These are phyloP conservation scores for Vicia villosa DNA, from an alignment of 306 rosid species.

Conservation along the genomic window DNA sequence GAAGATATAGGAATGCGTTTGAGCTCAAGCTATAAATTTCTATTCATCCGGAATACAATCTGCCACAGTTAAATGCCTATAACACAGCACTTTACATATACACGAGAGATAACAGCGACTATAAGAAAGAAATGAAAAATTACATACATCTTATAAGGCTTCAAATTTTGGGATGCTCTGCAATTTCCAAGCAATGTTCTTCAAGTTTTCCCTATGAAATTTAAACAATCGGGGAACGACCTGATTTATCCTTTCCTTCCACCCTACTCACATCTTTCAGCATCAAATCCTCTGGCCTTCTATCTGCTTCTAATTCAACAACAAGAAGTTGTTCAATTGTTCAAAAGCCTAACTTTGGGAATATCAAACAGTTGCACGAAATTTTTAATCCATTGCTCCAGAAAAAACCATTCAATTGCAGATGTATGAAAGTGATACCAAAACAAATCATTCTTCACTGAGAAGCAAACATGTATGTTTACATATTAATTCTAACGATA, in stretches of 20 bases:
- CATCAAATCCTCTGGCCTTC: conserved; percentile 93
- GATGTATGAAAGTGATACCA: conserved; percentile 79
- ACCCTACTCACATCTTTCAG: conserved; percentile 88
- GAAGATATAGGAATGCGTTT: conserved; percentile 76
- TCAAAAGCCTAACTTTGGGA: conserved; percentile 79
- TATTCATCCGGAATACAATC: background rate
- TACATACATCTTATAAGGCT: conserved; percentile 80
- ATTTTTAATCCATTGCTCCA: conserved; percentile 93
- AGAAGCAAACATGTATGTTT: conserved; percentile 77
- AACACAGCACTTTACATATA: background rate
- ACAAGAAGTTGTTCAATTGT: conserved; percentile 92
- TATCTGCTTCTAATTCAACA: conserved; percentile 94
- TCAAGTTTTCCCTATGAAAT: conserved; percentile 89
- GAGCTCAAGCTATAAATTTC: conserved; percentile 18
- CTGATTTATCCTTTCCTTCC: conserved; percentile 88
- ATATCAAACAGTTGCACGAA: conserved; percentile 93
- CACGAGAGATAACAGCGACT: background rate
- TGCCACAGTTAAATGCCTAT: background rate
- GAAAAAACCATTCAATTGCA: conserved; percentile 86
- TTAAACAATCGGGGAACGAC: conserved; percentile 93
- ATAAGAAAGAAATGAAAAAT: background rate
- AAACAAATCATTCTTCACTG: conserved; percentile 85
- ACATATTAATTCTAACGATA: conserved; percentile 78
- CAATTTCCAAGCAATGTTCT: conserved; percentile 80
- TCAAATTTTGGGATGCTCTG: conserved; percentile 87